Evolutionary conservation across 768 basidiomycete species (phyloP).

Genomic region (Boletus rubescentipes): DNA sequence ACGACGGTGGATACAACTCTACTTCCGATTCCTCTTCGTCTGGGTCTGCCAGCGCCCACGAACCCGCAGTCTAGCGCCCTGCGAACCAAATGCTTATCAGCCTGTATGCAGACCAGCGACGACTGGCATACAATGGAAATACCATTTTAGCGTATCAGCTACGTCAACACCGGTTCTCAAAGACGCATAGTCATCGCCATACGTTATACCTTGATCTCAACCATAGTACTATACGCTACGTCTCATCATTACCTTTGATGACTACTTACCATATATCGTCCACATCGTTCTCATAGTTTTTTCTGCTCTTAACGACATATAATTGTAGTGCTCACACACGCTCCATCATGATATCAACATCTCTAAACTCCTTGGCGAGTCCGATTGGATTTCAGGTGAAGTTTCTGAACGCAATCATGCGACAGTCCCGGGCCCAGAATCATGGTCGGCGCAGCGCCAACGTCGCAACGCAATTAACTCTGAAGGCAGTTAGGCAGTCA

Average conservation of each 20-base stretch:
- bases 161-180: background rate
- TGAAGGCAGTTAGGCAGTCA: background rate
- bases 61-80: background rate
- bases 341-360: background rate
- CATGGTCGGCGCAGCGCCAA: background rate
- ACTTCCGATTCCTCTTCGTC: slow-evolving; percentile 4
- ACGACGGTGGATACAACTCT: background rate
- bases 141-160: background rate
- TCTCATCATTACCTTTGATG: background rate
- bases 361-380: background rate
- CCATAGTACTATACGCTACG: background rate
- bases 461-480: background rate
- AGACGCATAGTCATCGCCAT: background rate
- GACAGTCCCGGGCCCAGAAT: too few relatives aligned
- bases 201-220: background rate
- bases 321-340: background rate
- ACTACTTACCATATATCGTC: background rate
- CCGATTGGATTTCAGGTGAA: too few relatives aligned
- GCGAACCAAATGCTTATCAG: background rate
- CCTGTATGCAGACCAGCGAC: background rate
- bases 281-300: background rate
- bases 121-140: background rate
- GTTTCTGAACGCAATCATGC: too few relatives aligned
- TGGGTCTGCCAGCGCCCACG: background rate
- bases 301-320: background rate